phyloP scores from a whole-genome alignment of 805 yeast species.

The Candida taoyuanica region DNA sequence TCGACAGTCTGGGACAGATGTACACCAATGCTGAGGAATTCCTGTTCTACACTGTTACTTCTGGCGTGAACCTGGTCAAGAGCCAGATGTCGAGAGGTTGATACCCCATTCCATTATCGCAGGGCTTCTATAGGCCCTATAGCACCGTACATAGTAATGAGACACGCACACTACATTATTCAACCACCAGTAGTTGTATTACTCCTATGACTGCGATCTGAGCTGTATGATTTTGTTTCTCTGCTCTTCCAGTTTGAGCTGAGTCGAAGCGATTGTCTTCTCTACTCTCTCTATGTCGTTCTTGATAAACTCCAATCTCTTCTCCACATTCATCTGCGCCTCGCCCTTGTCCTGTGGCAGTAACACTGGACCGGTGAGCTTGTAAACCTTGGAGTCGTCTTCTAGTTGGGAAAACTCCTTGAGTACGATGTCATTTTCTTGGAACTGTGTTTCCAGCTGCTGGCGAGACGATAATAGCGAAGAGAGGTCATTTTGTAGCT shows the following conservation, averaged over 20 bases:
- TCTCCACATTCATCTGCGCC: slow-evolving; percentile 78
- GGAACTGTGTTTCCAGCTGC: slow-evolving; percentile 86
- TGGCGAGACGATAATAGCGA: slow-evolving; percentile 71
- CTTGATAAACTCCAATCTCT: slow-evolving; percentile 83
- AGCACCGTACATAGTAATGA: not conserved
- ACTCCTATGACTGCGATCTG: slow-evolving; percentile 27
- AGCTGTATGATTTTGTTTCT: slow-evolving; percentile 50
- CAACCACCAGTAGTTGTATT: slow-evolving; percentile 6
- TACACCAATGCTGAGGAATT: slow-evolving; percentile 73
- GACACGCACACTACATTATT: not conserved
- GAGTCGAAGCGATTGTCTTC: slow-evolving; percentile 53
- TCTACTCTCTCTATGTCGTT: slow-evolving; percentile 79
- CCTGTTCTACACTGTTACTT: slow-evolving; percentile 56
- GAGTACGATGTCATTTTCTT: slow-evolving; percentile 87
- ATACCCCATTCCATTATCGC: not conserved
- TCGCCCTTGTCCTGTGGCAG: slow-evolving; percentile 84
- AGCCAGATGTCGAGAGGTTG: slow-evolving; percentile 65
- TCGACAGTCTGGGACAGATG: slow-evolving; percentile 52
- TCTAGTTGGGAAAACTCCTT: slow-evolving; percentile 67
- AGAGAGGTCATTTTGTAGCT: slow-evolving; percentile 41
- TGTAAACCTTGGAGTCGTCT: slow-evolving; percentile 74
- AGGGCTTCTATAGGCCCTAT: too few relatives aligned
- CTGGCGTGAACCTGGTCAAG: slow-evolving; percentile 59
- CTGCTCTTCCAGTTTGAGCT: slow-evolving; percentile 50
- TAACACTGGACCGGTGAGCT: slow-evolving; percentile 87